Base-by-base conservation (phyloP, 2,329 filamentous ascomycete species). In the Penicillium sp. region DNA sequence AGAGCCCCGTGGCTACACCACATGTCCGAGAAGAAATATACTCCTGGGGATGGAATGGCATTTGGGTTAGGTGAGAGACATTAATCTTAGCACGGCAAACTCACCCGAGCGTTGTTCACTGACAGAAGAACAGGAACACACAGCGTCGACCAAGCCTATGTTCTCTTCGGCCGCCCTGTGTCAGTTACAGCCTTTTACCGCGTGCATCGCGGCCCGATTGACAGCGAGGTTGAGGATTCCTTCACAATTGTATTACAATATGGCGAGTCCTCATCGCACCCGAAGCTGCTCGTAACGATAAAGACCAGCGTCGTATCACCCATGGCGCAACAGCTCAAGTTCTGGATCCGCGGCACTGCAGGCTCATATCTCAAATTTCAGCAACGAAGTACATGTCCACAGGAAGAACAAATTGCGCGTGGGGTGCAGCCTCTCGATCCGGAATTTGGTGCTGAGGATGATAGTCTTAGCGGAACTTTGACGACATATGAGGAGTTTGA, bases 331-430 rank as follows among this genome's bases (percentile, higher is more conserved):
- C 54, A 56, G n/a, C 44, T 56, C 17, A 56, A 56, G 44, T 48
- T 47, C 41, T 56, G 41, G 44, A 48, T 56, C 13, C 41, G 54
- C 8, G 54, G 54, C 5, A 46, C 13, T 3, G 35, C 47, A 17
- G 54, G 54, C 6, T 56, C 54, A 4, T 56, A 48, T 9, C 13
- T 35, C 17, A 56, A 56, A 29, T 48, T 23, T 46, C 54, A 56
- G 23, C 54, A 56, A 23, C 54, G 54, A 15, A 56, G 54, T 35
- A 56, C 54, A 47, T 56, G 54, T 13, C 54, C 41, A 9, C 54
- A 56, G 54, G 54, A 56, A 21, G 54, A 56, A 30, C 23, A 31
- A 13, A 56, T 56, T 13, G 41, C 44, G 3, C 13, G 48, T 7
- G 54, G 54, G 17, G 2, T 56, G 3, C n/a, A 44, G 2, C 54